Evolutionary conservation across 2,329 filamentous ascomycete species (phyloP).

Genomic region (Pyrenophora seminiperda): DNA sequence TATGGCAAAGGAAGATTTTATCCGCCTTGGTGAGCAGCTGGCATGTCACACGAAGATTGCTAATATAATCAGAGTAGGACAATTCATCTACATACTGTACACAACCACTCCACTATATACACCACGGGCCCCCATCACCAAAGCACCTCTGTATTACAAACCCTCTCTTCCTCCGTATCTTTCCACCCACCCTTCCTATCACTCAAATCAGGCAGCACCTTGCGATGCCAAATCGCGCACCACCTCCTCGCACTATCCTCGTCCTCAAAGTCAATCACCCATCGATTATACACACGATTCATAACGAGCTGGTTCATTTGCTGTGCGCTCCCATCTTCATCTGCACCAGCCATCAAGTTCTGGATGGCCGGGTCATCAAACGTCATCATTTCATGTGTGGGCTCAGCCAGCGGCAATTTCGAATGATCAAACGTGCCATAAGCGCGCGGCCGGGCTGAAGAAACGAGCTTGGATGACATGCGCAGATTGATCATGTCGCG

Average conservation of each 20-base stretch:
- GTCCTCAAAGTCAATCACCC: slow-evolving; percentile 63
- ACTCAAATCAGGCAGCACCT: slow-evolving; percentile 47
- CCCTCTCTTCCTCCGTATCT: slow-evolving; percentile 45
- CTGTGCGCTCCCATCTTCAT: slow-evolving; percentile 16
- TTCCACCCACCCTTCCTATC: slow-evolving; percentile 27
- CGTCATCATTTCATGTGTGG: not conserved
- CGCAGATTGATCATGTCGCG: slow-evolving; percentile 39
- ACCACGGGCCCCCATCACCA: slow-evolving; percentile 48
- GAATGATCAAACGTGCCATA: slow-evolving; percentile 12
- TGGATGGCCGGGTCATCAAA: slow-evolving; percentile 26
- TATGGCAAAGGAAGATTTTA: too few relatives aligned
- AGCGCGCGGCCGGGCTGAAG: slow-evolving; percentile 29
- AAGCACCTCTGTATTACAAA: slow-evolving; percentile 55
- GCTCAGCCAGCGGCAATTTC: not conserved
- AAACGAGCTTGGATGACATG: slow-evolving; percentile 22
- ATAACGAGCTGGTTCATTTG: slow-evolving; percentile 36
- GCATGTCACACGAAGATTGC: too few relatives aligned
- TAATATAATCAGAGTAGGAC: too few relatives aligned
- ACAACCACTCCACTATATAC: not conserved
- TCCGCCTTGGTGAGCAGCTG: too few relatives aligned
- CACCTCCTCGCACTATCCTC: slow-evolving; percentile 60
- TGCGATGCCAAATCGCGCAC: slow-evolving; percentile 59
- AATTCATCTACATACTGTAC: slow-evolving; percentile 2
- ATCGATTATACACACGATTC: slow-evolving; percentile 51
- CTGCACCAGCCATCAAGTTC: slow-evolving; percentile 15